Evolutionary conservation across 2,329 filamentous ascomycete genomes (phyloP).

Genomic region (Boeremia exigua): DNA sequence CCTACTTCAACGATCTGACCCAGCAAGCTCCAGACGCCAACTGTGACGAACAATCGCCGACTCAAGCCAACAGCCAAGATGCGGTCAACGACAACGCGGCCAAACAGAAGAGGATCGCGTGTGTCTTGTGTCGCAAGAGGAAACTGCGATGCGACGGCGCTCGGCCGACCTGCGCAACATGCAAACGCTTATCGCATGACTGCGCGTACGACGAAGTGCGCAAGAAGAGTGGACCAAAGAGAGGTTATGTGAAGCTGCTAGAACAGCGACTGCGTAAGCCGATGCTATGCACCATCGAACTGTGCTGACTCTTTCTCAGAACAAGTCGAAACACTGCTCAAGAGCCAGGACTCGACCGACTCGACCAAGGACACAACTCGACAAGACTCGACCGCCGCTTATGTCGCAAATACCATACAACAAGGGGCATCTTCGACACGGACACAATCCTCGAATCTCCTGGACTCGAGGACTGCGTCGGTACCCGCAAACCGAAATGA

Average conservation of each 20-base stretch:
- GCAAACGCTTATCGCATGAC: constrained; percentile 81
- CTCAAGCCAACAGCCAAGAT: constrained; percentile 50
- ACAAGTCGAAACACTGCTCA: constrained; percentile 90
- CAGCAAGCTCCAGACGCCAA: constrained; percentile 47
- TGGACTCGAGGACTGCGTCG: constrained; percentile 25
- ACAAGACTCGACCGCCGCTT: constrained; percentile 36
- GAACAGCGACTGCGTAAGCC: constrained; percentile 87
- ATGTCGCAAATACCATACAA: constrained; percentile 40
- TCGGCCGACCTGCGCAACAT: constrained; percentile 86
- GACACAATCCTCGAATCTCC: constrained; percentile 21
- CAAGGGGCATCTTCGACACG: constrained; percentile 31
- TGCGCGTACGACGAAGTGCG: constrained; percentile 92
- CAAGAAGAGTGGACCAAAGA: constrained; percentile 92
- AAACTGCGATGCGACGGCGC: constrained; percentile 90
- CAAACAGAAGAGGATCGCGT: constrained; percentile 83
- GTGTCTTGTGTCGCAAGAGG: constrained; percentile 89
- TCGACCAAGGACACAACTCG: constrained; percentile 32
- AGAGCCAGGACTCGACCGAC: constrained; percentile 71
- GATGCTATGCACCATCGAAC: neutral
- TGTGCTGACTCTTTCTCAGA: constrained; percentile 58
- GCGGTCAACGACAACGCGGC: constrained; percentile 52
- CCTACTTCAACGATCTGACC: constrained; percentile 64
- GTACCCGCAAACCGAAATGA: constrained; percentile 24
- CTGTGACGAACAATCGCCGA: constrained; percentile 37
- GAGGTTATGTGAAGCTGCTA: constrained; percentile 91